These are phyloP conservation scores for Pyricularia sp. DNA, from an alignment of 2,329 filamentous ascomycete genomes.

Conservation along the genomic window DNA sequence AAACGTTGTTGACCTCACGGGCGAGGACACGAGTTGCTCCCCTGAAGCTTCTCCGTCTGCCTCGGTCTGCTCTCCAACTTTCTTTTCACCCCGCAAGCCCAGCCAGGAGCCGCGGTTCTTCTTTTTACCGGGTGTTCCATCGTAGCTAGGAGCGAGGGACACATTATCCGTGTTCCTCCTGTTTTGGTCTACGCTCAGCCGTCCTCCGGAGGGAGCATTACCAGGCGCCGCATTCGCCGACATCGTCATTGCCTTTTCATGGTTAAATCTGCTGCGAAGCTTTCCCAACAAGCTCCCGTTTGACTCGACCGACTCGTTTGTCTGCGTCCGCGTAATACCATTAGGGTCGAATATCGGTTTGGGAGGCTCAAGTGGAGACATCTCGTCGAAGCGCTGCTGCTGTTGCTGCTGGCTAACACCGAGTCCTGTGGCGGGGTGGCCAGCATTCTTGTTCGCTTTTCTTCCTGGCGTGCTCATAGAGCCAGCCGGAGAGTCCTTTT, in stretches of 20 bases:
- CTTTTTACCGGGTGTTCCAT: conserved; percentile 10
- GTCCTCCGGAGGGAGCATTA: background rate
- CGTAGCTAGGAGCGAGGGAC: conserved; percentile 16
- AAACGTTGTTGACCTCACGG: background rate
- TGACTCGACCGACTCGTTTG: conserved; percentile 6
- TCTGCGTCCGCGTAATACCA: conserved; percentile 5
- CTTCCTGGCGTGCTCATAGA: background rate
- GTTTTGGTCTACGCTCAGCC: background rate
- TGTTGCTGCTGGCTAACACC: conserved; percentile 11
- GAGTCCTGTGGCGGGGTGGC: background rate
- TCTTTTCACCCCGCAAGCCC: conserved; percentile 16
- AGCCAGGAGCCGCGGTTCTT: conserved; percentile 31
- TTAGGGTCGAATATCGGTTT: conserved; percentile 2
- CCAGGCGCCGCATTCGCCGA: background rate
- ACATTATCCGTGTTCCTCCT: conserved; percentile 1
- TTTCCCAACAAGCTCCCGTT: background rate
- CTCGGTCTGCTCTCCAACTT: background rate
- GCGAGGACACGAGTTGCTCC: background rate
- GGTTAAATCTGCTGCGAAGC: conserved; percentile 9
- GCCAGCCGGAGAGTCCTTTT: background rate
- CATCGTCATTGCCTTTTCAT: background rate
- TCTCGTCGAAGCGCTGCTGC: background rate
- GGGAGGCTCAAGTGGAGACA: conserved; percentile 5
- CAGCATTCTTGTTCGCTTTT: background rate
- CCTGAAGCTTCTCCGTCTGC: background rate